These are phyloP conservation scores for Chaetomium olivaceum DNA, from an alignment of 2,329 filamentous ascomycete genomes.

Conservation along the genomic window DNA sequence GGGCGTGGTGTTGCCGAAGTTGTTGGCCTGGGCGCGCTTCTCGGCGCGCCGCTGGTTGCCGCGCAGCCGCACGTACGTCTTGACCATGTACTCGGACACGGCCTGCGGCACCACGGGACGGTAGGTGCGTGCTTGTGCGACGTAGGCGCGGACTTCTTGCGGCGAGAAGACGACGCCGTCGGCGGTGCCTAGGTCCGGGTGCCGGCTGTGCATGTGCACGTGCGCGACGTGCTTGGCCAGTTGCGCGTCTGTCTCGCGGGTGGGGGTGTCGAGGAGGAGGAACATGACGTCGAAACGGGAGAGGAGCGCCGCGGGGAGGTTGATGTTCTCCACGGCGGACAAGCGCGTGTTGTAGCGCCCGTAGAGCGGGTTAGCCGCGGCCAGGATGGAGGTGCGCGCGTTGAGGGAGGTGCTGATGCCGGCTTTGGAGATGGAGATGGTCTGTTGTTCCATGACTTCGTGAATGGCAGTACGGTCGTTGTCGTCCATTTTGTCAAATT, in stretches of 20 bases:
- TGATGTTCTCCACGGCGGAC: slow-evolving; percentile 98
- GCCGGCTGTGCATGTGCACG: slow-evolving; percentile 94
- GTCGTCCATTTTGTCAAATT: slow-evolving; percentile 90
- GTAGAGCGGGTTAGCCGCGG: slow-evolving; percentile 95
- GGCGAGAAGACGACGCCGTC: slow-evolving; percentile 78
- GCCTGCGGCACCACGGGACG: slow-evolving; percentile 80
- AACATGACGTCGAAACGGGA: slow-evolving; percentile 98
- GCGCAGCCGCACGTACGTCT: slow-evolving; percentile 92
- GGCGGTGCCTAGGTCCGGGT: slow-evolving; percentile 68
- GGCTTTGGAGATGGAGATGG: slow-evolving; percentile 79
- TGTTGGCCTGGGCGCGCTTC: slow-evolving; percentile 67
- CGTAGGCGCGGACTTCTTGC: slow-evolving; percentile 92
- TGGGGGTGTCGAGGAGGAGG: slow-evolving; percentile 91
- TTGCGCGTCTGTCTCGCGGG: slow-evolving; percentile 85
- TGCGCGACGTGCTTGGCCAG: slow-evolving; percentile 93
- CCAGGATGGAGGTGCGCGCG: slow-evolving; percentile 91
- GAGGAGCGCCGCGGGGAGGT: slow-evolving; percentile 92
- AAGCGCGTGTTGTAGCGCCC: slow-evolving; percentile 97
- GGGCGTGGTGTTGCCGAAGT: slow-evolving; percentile 91
- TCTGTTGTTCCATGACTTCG: slow-evolving; percentile 88
- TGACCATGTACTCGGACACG: slow-evolving; percentile 94
- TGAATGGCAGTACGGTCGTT: slow-evolving; percentile 79
- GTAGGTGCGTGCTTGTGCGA: slow-evolving; percentile 87
- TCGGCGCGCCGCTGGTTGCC: slow-evolving; percentile 91
- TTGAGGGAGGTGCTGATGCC: slow-evolving; percentile 79